These are phyloP conservation scores for Jackrogersella multiformis DNA, from an alignment of 495 filamentous ascomycete species.

Conservation along the genomic window DNA sequence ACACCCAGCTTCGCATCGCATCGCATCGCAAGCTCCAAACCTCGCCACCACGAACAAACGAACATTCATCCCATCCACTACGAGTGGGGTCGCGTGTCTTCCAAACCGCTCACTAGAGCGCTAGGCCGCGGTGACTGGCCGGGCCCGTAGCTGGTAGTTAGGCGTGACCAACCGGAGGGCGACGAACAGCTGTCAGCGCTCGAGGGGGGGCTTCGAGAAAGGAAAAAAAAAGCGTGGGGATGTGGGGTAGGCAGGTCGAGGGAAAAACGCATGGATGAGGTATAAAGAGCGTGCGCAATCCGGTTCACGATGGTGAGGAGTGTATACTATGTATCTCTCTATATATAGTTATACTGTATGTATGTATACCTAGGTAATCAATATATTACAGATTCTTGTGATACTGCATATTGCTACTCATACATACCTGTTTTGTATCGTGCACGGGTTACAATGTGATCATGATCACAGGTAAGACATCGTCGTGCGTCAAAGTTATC, in stretches of 20 bases:
- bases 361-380: background rate
- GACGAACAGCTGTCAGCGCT: constrained; percentile 42
- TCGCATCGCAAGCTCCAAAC: background rate
- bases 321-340: too few species aligned
- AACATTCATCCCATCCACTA: background rate
- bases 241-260: constrained; percentile 36
- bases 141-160: background rate
- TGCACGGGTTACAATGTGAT: background rate
- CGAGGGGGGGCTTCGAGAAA: constrained; percentile 1
- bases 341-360: too few species aligned
- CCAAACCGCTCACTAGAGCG: background rate
- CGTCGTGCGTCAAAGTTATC: background rate
- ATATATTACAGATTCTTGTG: background rate
- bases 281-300: constrained; percentile 19
- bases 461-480: background rate
- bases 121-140: constrained; percentile 41
- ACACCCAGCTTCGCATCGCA: too few species aligned
- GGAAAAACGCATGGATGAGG: constrained; percentile 5
- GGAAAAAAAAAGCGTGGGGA: constrained; percentile 39
- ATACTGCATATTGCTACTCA: background rate
- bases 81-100: constrained; percentile 9
- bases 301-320: constrained; percentile 12
- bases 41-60: background rate
- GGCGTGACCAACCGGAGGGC: constrained; percentile 41
- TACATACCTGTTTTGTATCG: background rate